A percentile compares a stretch with the other conserved stretches of the same genome.
phyloP scores from a whole-genome alignment of 2,329 filamentous ascomycete genomes.

The Penicillium vulpinum region DNA sequence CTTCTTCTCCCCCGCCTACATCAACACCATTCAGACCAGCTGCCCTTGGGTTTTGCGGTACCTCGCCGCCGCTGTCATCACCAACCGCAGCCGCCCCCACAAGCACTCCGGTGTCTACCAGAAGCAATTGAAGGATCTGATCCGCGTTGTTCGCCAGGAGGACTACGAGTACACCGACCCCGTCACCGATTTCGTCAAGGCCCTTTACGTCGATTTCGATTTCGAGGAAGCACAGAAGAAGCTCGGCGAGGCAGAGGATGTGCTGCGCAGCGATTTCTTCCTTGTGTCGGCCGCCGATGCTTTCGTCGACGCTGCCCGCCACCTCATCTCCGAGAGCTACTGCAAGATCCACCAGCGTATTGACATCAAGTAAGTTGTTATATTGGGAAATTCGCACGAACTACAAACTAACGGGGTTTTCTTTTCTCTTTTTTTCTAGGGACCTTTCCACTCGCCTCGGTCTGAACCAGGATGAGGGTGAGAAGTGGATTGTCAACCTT shows the following conservation, averaged over 20 bases:
- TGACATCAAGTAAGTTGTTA: constrained; percentile 72
- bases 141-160: constrained; percentile 94
- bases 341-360: constrained; percentile 99
- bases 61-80: constrained; percentile 90
- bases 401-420: neutral
- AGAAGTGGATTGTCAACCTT: constrained; percentile 99
- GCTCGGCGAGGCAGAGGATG: constrained; percentile 82
- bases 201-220: constrained; percentile 93
- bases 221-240: constrained; percentile 95
- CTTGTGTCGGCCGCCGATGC: constrained; percentile 77
- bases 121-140: constrained; percentile 97
- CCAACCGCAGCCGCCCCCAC: constrained; percentile 77
- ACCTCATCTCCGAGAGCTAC: constrained; percentile 97
- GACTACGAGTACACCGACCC: constrained; percentile 97
- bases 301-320: constrained; percentile 91
- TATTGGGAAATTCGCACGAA: neutral
- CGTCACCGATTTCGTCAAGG: constrained; percentile 93
- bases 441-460: constrained; percentile 90
- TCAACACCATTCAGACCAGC: constrained; percentile 98
- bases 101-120: constrained; percentile 82
- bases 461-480: constrained; percentile 88
- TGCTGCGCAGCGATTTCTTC: constrained; percentile 95
- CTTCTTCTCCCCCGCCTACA: constrained; percentile 95
- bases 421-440: constrained; percentile 39
- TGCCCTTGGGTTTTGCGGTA: constrained; percentile 97